A percentile compares a stretch with the other conserved stretches of the same genome.
phyloP scores from a whole-genome alignment of 2,329 filamentous ascomycete genomes.

The Ceratocystis alfenasii region DNA sequence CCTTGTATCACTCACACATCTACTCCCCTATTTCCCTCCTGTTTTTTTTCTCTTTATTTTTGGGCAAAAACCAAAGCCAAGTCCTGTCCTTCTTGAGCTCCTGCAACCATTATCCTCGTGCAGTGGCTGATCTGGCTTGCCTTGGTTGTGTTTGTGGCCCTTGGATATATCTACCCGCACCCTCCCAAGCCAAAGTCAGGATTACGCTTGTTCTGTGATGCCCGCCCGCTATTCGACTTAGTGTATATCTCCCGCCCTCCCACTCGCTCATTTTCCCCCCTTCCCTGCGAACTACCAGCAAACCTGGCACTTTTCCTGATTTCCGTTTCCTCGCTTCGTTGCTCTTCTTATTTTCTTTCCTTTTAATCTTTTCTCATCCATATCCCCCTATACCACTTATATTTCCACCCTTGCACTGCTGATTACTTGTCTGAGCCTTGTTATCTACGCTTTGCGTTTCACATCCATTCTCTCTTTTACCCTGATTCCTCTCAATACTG shows the following conservation, averaged over 20 bases:
- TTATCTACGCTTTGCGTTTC: constrained; percentile 3
- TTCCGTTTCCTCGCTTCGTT: neutral
- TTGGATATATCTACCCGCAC: neutral
- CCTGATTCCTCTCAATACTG: neutral
- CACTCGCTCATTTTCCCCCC: constrained; percentile 7
- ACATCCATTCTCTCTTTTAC: neutral
- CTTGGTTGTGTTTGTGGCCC: neutral
- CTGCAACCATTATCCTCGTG: neutral
- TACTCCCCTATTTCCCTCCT: neutral
- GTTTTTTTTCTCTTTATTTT: neutral
- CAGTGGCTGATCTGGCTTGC: constrained; percentile 4
- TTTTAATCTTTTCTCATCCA: neutral
- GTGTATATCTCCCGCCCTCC: constrained; percentile 11
- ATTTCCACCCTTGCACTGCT: neutral
- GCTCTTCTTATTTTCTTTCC: neutral
- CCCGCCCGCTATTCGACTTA: constrained; percentile 10
- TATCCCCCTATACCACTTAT: constrained; percentile 10
- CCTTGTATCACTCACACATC: neutral
- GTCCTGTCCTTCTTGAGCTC: neutral
- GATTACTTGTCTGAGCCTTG: neutral
- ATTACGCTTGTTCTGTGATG: constrained; percentile 14
- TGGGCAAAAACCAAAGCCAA: neutral
- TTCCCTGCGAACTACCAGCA: constrained; percentile 6
- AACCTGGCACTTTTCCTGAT: constrained; percentile 7
- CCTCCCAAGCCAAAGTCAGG: neutral